Base-by-base conservation (phyloP, 2,329 filamentous ascomycete species). In the Rhynchosporium graminicola region DNA sequence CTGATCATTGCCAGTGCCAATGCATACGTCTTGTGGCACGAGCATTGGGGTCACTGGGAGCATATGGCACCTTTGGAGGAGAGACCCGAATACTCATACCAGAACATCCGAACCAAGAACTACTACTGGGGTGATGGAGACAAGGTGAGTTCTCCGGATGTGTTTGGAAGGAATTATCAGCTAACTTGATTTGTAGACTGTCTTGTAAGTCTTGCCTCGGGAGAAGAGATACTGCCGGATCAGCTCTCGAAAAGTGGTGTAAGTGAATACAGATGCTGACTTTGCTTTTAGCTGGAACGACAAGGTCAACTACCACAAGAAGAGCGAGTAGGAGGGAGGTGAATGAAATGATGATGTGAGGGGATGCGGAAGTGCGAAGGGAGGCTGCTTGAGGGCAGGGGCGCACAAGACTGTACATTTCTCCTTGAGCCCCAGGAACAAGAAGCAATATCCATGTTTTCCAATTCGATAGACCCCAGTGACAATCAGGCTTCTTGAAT, bases 61-160 rank as follows among this genome's bases (percentile, higher is more conserved):
- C 94, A 98, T 81, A 80, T 91, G 78, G 86, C 90, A 65, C 90
- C 95, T 69, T 83, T 94, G 71, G 92, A 96, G 83, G 95, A 99
- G 82, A 89, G 91, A 75, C 80, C 84, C 74, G 91, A 98, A 83
- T 99, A 98, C 80, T 82, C 92, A 64, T 99, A 96, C 87, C 91
- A 96, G 86, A 99, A 99, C 85, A 90, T 99, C 78, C 90, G 95
- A 77, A 85, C 86, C 77, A 97, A 95, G 88, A 97, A 97, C 86
- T 99, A 80, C 84, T 87, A 86, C 75, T 99, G 90, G 90, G 93
- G 94, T 70, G 83, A 98, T 76, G 95, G 95, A 76, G 95, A 99
- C 82, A 95, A 98, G 90, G 90, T 92, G 69, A 74, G 82, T 74
- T 62, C 31, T 12, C 28, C 20, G n/a, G 10, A 15, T 10, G 33